Conservation (phyloP, 495 filamentous ascomycete species). For the Evansstolkia leycettana region DNA sequence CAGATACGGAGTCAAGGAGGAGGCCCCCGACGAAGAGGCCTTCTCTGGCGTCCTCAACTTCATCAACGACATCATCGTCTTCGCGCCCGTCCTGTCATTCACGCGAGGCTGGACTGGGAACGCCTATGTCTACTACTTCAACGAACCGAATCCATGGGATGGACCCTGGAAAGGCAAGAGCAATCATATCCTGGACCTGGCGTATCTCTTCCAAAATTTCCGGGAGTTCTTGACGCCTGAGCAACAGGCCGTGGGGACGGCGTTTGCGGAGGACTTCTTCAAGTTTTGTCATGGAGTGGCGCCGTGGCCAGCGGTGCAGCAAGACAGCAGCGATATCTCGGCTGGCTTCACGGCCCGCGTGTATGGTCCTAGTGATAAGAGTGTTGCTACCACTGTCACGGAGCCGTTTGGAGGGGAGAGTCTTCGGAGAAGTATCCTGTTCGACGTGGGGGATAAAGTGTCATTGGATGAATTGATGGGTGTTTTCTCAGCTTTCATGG, state of each 20-base stretch:
- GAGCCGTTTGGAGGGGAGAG: constrained; percentile 14
- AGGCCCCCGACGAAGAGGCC: constrained; percentile 19
- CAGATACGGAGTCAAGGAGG: constrained; percentile 15
- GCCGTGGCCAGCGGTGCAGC: constrained; percentile 20
- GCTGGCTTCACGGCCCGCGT: constrained; percentile 12
- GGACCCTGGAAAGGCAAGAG: constrained; percentile 27
- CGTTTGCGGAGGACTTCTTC: constrained; percentile 31
- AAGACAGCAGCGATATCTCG: constrained; percentile 4
- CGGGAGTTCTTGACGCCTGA: constrained; percentile 19
- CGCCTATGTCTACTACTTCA: constrained; percentile 36
- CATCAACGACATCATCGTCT: constrained; percentile 26
- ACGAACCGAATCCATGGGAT: constrained; percentile 36
- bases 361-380: constrained; percentile 15
- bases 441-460: constrained; percentile 8
- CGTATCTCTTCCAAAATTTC: constrained; percentile 35
- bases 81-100: constrained; percentile 21
- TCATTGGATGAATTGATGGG: constrained; percentile 14
- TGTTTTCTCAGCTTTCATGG: constrained; percentile 8
- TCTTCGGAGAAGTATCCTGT: constrained; percentile 12
- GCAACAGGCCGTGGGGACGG: constrained; percentile 16
- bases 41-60: constrained; percentile 21
- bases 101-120: constrained; percentile 24
- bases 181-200: constrained; percentile 34
- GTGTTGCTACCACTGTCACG: constrained; percentile 1
- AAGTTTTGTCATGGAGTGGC: constrained; percentile 28